Conservation (phyloP, 768 basidiomycete species). For the Mycena rosella region DNA sequence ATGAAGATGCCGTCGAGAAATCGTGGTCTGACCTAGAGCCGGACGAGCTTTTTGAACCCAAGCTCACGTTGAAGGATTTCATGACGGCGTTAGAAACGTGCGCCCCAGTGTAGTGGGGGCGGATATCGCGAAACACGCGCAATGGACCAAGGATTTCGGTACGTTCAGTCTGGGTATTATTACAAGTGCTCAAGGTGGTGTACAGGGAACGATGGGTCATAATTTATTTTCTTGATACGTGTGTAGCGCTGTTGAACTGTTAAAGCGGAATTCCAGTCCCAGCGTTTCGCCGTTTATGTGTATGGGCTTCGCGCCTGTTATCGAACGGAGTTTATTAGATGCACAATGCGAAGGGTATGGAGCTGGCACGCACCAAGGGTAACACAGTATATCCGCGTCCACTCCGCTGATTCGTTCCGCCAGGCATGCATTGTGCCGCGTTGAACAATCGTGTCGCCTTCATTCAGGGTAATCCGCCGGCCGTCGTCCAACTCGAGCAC, state of each 20-base stretch:
- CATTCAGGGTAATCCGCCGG: not conserved
- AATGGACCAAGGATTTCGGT: constrained; percentile 75
- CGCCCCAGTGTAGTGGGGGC: constrained; percentile 78
- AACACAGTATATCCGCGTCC: no score
- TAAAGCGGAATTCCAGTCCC: constrained; percentile 2
- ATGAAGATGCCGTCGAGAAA: constrained; percentile 74
- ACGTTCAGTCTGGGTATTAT: constrained; percentile 36
- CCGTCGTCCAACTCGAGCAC: not conserved
- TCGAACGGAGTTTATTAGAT: no score
- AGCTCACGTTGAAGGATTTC: constrained; percentile 69
- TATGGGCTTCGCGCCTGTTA: constrained; percentile 11
- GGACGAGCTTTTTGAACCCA: constrained; percentile 79
- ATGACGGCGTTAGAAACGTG: constrained; percentile 70
- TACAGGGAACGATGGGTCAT: constrained; percentile 29
- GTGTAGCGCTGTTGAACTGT: no score
- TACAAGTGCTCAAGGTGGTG: not conserved
- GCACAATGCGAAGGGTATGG: no score
- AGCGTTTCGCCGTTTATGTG: constrained; percentile 14
- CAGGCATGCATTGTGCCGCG: not conserved
- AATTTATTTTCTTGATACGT: not conserved
- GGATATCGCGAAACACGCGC: constrained; percentile 72
- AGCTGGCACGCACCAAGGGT: not conserved
- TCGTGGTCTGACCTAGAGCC: constrained; percentile 77
- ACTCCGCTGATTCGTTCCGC: not conserved
- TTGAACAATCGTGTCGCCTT: not conserved